phyloP scores from a whole-genome alignment of 164 flowering plant genomes.

The Vitis amurensis region DNA sequence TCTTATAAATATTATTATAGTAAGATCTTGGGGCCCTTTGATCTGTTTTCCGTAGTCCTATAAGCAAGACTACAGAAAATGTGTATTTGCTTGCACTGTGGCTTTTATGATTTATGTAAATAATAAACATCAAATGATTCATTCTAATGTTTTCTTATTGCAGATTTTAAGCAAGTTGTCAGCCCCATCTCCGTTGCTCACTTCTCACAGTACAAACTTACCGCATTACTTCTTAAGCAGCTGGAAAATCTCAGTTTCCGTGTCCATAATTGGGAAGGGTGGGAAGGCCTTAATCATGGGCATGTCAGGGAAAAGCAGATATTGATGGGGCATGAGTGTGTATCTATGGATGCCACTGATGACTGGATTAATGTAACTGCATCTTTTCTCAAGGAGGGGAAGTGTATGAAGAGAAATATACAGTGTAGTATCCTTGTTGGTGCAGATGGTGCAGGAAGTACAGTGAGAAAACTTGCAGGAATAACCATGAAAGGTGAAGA shows the following conservation, averaged over 20 bases:
- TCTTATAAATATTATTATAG: neutral
- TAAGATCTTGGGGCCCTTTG: neutral
- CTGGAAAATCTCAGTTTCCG: constrained; percentile 53
- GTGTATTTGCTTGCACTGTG: neutral
- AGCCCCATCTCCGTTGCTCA: constrained; percentile 95
- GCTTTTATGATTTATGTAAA: neutral
- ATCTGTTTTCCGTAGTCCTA: too few relatives aligned
- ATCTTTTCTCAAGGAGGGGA: constrained; percentile 49
- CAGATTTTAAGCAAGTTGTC: constrained; percentile 79
- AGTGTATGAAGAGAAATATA: constrained; percentile 42
- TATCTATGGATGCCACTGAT: constrained; percentile 48
- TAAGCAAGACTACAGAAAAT: too few relatives aligned
- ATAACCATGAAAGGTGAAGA: constrained; percentile 71
- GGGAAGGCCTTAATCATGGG: constrained; percentile 16
- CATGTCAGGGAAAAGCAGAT: constrained; percentile 41
- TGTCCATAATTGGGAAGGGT: constrained; percentile 29
- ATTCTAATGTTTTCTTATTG: constrained; percentile 12
- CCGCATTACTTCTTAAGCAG: constrained; percentile 54
- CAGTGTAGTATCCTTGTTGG: constrained; percentile 71
- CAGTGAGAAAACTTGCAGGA: constrained; percentile 71
- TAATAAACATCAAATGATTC: neutral
- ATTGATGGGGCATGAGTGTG: constrained; percentile 83
- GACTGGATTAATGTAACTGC: constrained; percentile 52
- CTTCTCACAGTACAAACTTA: constrained; percentile 88
- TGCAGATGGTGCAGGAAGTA: constrained; percentile 94